Evolutionary conservation across 208 protist species (phyloP).

Genomic region (Eutreptiella sp.): DNA sequence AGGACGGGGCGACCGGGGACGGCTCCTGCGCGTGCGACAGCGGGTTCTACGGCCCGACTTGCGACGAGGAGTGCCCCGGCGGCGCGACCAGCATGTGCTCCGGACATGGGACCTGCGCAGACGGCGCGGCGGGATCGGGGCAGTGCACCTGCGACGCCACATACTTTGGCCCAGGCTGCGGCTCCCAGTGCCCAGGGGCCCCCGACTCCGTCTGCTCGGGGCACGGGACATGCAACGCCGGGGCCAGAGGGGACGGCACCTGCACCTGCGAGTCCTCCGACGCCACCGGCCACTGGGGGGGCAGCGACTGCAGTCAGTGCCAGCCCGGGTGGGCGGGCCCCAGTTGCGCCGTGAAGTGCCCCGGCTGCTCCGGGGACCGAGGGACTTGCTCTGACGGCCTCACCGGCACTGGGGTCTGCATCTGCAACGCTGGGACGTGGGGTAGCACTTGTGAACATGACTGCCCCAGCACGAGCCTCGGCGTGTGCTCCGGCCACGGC

Average conservation of each 20-base stretch:
- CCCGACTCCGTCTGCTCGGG: background rate
- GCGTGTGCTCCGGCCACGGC: slow-evolving; percentile 3
- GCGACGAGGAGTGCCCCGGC: background rate
- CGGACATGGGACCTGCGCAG: slow-evolving; percentile 13
- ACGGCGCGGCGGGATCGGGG: slow-evolving; percentile 10
- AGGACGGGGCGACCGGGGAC: background rate
- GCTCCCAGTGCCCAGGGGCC: slow-evolving; percentile 5
- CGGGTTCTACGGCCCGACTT: background rate
- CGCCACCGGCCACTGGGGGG: slow-evolving; percentile 11
- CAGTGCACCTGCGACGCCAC: slow-evolving; percentile 14
- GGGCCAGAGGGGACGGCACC: background rate
- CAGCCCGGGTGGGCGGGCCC: background rate
- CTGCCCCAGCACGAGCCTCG: background rate
- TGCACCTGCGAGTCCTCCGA: slow-evolving; percentile 9
- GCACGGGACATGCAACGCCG: slow-evolving; percentile 18
- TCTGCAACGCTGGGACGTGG: background rate
- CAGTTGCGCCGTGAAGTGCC: slow-evolving; percentile 12
- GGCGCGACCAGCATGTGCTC: background rate
- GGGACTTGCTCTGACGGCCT: no score
- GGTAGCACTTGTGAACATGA: background rate
- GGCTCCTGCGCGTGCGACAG: background rate
- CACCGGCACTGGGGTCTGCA: no score
- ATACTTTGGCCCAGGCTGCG: slow-evolving; percentile 20
- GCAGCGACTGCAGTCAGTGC: slow-evolving; percentile 10
- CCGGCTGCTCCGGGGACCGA: no score